Conservation (phyloP, 345 rosid genomes). For the Boechera stricta region DNA sequence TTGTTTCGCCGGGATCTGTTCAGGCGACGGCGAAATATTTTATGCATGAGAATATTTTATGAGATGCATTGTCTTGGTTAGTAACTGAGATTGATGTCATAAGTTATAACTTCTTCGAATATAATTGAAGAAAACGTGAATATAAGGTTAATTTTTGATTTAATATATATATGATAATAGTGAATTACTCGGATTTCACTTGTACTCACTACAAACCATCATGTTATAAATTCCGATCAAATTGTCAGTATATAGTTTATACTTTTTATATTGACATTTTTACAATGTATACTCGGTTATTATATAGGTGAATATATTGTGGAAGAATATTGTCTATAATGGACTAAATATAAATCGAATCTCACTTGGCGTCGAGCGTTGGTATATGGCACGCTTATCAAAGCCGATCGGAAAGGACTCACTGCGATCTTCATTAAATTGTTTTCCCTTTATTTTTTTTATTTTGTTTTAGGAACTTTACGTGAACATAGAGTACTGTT, state of each 20-base stretch:
- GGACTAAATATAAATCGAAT: constrained; percentile 29
- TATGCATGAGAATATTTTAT: neutral
- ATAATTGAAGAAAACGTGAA: neutral
- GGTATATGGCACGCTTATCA: constrained; percentile 42
- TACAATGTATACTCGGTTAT: neutral
- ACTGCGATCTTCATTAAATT: constrained; percentile 39
- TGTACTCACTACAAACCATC: neutral
- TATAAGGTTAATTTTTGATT: neutral
- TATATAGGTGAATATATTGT: neutral
- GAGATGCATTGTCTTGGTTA: neutral
- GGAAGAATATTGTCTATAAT: neutral
- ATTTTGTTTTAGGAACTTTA: neutral
- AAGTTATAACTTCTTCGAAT: neutral
- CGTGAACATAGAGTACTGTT: constrained; percentile 3
- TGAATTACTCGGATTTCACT: neutral
- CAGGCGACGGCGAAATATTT: constrained; percentile 31
- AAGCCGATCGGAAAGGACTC: constrained; percentile 38
- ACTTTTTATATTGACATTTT: neutral
- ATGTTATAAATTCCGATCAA: neutral
- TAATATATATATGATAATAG: neutral
- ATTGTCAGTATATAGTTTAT: neutral
- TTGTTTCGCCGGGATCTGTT: constrained; percentile 41
- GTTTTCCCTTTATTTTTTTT: neutral
- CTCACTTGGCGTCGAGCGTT: constrained; percentile 40
- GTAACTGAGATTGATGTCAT: neutral